Percentiles rank a stretch among this genome's conserved stretches.
Conservation (phyloP, 2,329 filamentous ascomycete species). For the Alternaria incomplexa region DNA sequence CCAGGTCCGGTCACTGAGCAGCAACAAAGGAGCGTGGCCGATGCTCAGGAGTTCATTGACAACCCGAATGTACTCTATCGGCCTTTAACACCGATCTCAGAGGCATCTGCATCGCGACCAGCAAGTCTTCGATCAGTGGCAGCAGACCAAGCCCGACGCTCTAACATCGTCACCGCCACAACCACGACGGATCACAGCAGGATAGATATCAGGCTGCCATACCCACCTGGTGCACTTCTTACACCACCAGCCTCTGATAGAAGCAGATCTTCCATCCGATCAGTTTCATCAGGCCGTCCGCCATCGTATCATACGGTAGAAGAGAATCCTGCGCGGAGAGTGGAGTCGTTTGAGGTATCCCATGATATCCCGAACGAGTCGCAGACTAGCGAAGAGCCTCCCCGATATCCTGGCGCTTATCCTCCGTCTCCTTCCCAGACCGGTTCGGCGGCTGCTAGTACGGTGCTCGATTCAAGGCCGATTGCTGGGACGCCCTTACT, state of each 20-base stretch:
- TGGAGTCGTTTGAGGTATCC: neutral
- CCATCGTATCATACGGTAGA: neutral
- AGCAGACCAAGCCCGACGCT: neutral
- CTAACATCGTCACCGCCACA: neutral
- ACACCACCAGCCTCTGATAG: neutral
- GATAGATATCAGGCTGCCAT: accelerated
- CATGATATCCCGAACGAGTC: neutral
- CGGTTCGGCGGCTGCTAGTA: neutral
- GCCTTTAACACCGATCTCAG: neutral
- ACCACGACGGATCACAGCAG: neutral
- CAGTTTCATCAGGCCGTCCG: neutral
- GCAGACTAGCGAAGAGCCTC: neutral
- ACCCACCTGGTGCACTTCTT: neutral
- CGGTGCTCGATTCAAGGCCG: neutral
- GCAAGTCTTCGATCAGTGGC: neutral
- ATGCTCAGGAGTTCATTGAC: neutral
- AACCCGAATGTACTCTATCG: neutral
- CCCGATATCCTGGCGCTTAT: neutral
- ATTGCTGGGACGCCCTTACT: neutral
- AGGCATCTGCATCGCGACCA: neutral
- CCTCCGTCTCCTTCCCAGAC: neutral
- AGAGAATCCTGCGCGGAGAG: neutral
- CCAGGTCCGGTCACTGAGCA: neutral
- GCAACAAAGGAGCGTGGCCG: neutral
- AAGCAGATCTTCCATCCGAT: neutral